Evolutionary conservation across 208 protist genomes (phyloP).

Genomic region (Wallacemonas sp.): DNA sequence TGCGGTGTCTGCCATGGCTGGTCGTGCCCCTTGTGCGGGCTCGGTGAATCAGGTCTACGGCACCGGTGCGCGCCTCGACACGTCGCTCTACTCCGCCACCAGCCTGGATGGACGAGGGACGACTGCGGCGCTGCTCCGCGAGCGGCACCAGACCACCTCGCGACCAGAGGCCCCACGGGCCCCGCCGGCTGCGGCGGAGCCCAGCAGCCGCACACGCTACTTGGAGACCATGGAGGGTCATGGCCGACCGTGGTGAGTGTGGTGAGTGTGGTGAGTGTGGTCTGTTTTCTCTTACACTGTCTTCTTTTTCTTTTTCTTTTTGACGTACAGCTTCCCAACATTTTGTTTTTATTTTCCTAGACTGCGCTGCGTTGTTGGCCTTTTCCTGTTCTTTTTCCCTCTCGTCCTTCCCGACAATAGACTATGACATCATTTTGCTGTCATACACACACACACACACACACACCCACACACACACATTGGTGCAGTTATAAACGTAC

Average conservation of each 20-base stretch:
- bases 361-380: neutral
- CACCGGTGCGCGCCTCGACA: slow-evolving; percentile 4
- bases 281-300: too few relatives aligned
- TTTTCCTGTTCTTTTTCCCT: slow-evolving; percentile 9
- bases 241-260: slow-evolving; percentile 9
- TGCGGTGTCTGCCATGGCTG: too few relatives aligned
- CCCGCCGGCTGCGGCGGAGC: neutral
- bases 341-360: slow-evolving; percentile 12
- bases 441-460: too few relatives aligned
- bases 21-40: too few relatives aligned
- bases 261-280: slow-evolving; percentile 1
- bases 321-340: neutral
- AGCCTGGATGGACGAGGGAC: slow-evolving; percentile 9
- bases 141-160: neutral
- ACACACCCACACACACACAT: too few relatives aligned
- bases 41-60: slow-evolving; percentile 13
- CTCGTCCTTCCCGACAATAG: too few relatives aligned
- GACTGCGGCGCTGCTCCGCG: slow-evolving; percentile 7
- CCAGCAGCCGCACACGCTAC: slow-evolving; percentile 3
- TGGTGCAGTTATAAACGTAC: too few relatives aligned
- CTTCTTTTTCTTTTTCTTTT: slow-evolving; percentile 18
- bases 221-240: neutral
- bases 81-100: neutral
- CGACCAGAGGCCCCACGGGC: neutral
- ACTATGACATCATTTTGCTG: too few relatives aligned